Evolutionary conservation across 179 eudicot species (phyloP), one percentile per base, ranked within the genome.

Genomic region (Heliamphora ciliata): DNA sequence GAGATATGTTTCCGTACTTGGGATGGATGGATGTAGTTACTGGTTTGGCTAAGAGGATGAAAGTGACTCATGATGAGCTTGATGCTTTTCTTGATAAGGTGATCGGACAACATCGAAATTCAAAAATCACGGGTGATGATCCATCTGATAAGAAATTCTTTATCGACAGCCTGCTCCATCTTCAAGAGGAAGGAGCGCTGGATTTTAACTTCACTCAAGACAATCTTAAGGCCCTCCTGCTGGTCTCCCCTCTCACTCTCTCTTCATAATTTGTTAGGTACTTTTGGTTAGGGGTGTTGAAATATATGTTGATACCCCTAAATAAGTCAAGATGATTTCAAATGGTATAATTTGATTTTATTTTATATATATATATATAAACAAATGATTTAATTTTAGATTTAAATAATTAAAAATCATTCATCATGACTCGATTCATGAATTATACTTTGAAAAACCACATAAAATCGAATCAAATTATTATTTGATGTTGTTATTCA

Each of bases 41-140:
- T 77, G 79, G 79, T 18, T 77, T 77, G 21, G 67, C 6, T 56
- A 17, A 46, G n/a, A 77, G 67, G 48, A 9, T 77, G 31, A 17
- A 77, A 2, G 6, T 14, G 13, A 46, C 54, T 58, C 40, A 9
- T 8, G 3, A 17, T 46, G 79, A 24, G 9, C 59, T 77, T 6
- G 79, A 77, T 59, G 67, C 50, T 31, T 77, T 72, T 31, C 56
- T 72, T n/a, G 76, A 72, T 1, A 31, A 72, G 76, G 21, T 72
- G 31, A 72, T 72, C n/a, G 77, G 54, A 54, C 61, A 21, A 14
- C 59, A 74, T 21, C 58, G 47, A n/a, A 74, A n/a, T 74, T 74
- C 5, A 11, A 51, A 74, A 74, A 14, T 15, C 13, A 18, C 9
- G 4, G 40, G 8, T 9, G 61, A 13, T 17, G 10, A 59, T 21